Evolutionary conservation across 176 grass and related monocot species (phyloP).

Genomic region (Carex myosuroides): DNA sequence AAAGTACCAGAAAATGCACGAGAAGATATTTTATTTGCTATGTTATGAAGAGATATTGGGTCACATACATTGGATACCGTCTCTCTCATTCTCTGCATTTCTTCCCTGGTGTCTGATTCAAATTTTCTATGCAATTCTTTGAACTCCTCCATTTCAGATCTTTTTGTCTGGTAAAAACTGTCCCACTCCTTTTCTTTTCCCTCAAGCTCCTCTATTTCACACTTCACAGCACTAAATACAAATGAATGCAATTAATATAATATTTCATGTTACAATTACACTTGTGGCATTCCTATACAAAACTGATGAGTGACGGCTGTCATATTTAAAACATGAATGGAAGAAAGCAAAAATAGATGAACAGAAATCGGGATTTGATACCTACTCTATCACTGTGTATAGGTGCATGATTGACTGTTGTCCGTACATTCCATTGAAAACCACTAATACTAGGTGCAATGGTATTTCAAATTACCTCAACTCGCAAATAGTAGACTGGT

Average conservation of each 20-base stretch:
- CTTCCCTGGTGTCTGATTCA: slow-evolving; percentile 34
- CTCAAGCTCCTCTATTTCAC: slow-evolving; percentile 52
- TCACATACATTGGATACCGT: slow-evolving; percentile 52
- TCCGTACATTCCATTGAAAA: neutral
- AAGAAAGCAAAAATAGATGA: neutral
- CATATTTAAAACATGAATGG: neutral
- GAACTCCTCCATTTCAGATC: slow-evolving; percentile 69
- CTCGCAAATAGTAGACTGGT: slow-evolving; percentile 25
- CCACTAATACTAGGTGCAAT: neutral
- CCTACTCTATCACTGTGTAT: neutral
- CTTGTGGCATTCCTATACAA: neutral
- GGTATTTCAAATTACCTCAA: slow-evolving; percentile 22
- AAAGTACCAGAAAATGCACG: neutral
- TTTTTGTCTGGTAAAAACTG: slow-evolving; percentile 47
- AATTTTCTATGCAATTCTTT: slow-evolving; percentile 34
- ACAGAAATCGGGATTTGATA: neutral
- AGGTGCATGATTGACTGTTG: neutral
- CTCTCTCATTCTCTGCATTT: slow-evolving; percentile 50
- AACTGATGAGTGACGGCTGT: neutral
- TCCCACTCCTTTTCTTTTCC: slow-evolving; percentile 49
- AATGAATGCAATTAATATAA: neutral
- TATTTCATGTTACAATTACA: neutral
- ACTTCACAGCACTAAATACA: slow-evolving; percentile 41
- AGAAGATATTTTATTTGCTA: slow-evolving; percentile 26
- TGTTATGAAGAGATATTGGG: slow-evolving; percentile 18